phyloP scores from a whole-genome alignment of 805 yeast genomes.

The Kodamaea kaohsiungensis region DNA sequence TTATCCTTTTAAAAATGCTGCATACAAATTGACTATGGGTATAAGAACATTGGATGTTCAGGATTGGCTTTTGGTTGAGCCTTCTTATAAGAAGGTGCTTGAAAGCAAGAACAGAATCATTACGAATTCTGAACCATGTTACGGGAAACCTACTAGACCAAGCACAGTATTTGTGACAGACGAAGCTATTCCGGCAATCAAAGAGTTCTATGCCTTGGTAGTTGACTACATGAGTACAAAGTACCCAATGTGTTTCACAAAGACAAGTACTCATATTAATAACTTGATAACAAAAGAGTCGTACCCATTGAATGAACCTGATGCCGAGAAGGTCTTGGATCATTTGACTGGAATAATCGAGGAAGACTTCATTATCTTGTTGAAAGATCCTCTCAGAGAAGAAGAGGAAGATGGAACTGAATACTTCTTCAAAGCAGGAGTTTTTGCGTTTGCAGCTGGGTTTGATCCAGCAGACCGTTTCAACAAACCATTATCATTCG shows the following conservation, averaged over 20 bases:
- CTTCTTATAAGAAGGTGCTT: constrained; percentile 29
- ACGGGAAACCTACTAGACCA: constrained; percentile 28
- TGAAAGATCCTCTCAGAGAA: constrained; percentile 32
- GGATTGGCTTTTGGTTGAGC: constrained; percentile 44
- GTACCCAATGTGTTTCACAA: constrained; percentile 39
- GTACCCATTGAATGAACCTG: constrained; percentile 7
- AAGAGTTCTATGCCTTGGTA: constrained; percentile 35
- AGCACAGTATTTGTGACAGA: constrained; percentile 35
- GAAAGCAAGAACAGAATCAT: constrained; percentile 30
- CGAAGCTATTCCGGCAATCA: constrained; percentile 35
- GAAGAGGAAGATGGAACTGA: constrained; percentile 35
- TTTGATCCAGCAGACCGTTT: constrained; percentile 41
- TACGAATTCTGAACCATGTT: constrained; percentile 34
- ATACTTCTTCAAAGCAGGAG: constrained; percentile 44
- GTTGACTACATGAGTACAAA: constrained; percentile 35
- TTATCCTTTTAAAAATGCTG: constrained; percentile 60
- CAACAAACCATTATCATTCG: constrained; percentile 36
- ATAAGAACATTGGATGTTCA: constrained; percentile 36
- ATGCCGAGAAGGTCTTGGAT: constrained; percentile 20
- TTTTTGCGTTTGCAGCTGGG: constrained; percentile 48
- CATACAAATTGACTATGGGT: constrained; percentile 65
- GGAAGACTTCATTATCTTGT: constrained; percentile 42
- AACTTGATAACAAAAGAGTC: constrained; percentile 27
- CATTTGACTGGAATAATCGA: constrained; percentile 34
- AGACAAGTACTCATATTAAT: constrained; percentile 17